Evolutionary conservation across 2,329 filamentous ascomycete genomes (phyloP).

Genomic region (Trichophyton simii): DNA sequence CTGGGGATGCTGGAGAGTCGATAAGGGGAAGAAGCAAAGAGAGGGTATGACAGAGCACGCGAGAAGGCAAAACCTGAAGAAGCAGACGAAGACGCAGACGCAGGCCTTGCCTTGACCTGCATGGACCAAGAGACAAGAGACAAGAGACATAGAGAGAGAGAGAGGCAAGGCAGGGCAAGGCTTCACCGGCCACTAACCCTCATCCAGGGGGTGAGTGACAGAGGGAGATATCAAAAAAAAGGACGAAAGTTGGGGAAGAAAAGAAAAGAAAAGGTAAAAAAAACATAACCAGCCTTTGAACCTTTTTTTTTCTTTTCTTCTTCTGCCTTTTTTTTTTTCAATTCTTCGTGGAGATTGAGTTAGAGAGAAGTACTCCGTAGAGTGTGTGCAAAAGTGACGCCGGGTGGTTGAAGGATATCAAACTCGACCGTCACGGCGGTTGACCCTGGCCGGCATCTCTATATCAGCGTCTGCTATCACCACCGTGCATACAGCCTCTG

Average conservation of each 20-base stretch:
- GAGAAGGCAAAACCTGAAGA: neutral
- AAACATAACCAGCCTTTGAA: neutral
- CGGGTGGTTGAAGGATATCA: neutral
- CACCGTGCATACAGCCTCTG: too few relatives aligned
- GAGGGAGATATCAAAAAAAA: neutral
- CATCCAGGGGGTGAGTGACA: too few relatives aligned
- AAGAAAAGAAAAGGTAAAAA: neutral
- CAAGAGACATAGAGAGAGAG: neutral
- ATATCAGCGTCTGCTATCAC: neutral
- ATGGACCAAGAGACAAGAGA: neutral
- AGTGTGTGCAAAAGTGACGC: neutral
- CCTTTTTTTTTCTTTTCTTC: neutral
- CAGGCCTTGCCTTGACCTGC: neutral
- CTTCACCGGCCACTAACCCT: too few relatives aligned
- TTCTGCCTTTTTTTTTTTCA: neutral
- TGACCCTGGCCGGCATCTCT: neutral
- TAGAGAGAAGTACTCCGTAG: neutral
- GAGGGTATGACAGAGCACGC: conserved; percentile 1
- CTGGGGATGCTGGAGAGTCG: neutral
- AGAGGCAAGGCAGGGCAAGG: neutral
- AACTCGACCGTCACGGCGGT: conserved; percentile 1
- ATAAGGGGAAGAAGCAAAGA: neutral
- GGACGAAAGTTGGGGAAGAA: neutral
- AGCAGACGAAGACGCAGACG: neutral
- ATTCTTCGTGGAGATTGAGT: neutral